Evolutionary conservation across 1,284 basidiomycete species (phyloP).

Genomic region (Trichosporon sp.): DNA sequence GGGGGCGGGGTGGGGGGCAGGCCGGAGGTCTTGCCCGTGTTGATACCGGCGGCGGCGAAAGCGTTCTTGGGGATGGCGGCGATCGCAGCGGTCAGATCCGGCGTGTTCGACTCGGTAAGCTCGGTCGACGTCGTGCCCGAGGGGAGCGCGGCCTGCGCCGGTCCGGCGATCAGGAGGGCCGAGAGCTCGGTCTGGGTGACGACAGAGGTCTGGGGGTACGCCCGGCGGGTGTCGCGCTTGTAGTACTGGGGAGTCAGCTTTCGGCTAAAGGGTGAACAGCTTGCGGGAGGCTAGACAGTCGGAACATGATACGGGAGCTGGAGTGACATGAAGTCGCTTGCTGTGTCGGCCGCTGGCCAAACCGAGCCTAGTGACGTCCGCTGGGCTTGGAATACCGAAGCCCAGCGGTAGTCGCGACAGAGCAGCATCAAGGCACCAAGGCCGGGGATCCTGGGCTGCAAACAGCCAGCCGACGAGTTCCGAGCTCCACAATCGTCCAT

Average conservation of each 20-base stretch:
- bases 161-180: slow-evolving; percentile 73
- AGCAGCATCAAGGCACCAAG: no score
- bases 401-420: no score
- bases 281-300: not conserved
- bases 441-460: no score
- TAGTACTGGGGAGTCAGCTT: slow-evolving; percentile 58
- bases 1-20: slow-evolving; percentile 66
- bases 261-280: not conserved
- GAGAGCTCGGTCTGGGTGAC: slow-evolving; percentile 77
- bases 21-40: slow-evolving; percentile 53
- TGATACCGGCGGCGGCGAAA: slow-evolving; percentile 59
- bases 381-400: no score
- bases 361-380: no score
- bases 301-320: not conserved
- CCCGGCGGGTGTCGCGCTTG: slow-evolving; percentile 88
- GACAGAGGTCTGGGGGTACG: slow-evolving; percentile 80
- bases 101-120: slow-evolving; percentile 42
- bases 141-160: slow-evolving; percentile 64
- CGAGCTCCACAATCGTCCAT: not conserved
- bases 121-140: slow-evolving; percentile 24
- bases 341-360: no score
- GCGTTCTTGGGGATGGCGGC: slow-evolving; percentile 61
- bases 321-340: no score
- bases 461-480: no score
- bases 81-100: slow-evolving; percentile 57